Base-by-base conservation (phyloP, 371 early-diverging fungal species). In the Choanephora cucurbitarum region DNA sequence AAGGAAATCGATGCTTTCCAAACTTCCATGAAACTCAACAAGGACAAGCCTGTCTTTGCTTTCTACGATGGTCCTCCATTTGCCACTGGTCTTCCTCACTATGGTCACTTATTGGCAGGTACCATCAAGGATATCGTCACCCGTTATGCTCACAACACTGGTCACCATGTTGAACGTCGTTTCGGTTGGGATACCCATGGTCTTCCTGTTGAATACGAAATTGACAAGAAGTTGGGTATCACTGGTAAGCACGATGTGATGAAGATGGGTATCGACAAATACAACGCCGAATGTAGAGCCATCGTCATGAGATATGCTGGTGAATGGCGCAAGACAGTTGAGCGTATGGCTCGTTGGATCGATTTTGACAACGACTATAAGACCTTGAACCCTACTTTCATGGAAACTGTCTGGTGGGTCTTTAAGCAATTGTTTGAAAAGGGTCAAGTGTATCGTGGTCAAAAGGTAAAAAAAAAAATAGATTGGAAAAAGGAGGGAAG, bases 131-230 rank as follows among this genome's bases (percentile, higher is more conserved):
- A 99, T 81, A 93, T 96, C 45, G 95, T 99, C 51, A 99, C 99
- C 11, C 88, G 99, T 54, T 99, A 92, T 82, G 99, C 97, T 42
- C 90, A 93, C 67, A 89, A 90, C 74, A 99, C 97, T 40, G 99
- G 99, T 49, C 96, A 96, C 76, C 85, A 94, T 67, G 99, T 99
- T 31, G 98, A 98, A 76, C 89, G 99, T 64, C 87, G 99, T 55
- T 99, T 99, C 69, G 99, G 99, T 57, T 99, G 99, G 99, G 99
- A 99, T 79, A 95, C 96, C 67, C 99, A 99, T 64, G 99, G 99
- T 57, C 83, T 99, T 34, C 99, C 99, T 23, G 95, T 99, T 45
- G 99, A 99, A 79, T 92, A 95, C 67, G 99, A 99, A 77, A 99
- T 99, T 74, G 99, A 99, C 77, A 99, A 99, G 82, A 90, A 87